Evolutionary conservation across 495 filamentous ascomycete species (phyloP).

Genomic region (Lophiostoma macrostomum): DNA sequence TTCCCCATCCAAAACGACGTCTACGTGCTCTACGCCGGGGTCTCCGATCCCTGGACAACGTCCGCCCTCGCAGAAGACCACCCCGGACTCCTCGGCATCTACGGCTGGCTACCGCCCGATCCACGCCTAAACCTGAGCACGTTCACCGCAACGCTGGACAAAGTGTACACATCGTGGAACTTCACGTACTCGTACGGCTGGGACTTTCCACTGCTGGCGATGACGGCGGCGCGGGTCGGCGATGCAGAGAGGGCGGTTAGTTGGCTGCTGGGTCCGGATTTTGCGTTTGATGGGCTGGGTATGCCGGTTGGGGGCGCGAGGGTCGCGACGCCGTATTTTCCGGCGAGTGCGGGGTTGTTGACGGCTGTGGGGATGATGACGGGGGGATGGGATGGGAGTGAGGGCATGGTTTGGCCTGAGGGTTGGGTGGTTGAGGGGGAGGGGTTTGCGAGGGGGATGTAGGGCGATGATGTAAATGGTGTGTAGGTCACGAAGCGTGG

Average conservation of each 20-base stretch:
- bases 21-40: constrained; percentile 51
- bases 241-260: constrained; percentile 47
- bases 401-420: constrained; percentile 45
- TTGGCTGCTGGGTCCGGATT: constrained; percentile 49
- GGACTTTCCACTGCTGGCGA: constrained; percentile 54
- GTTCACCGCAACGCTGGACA: constrained; percentile 45
- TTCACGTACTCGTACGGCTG: constrained; percentile 51
- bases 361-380: constrained; percentile 55
- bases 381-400: constrained; percentile 41
- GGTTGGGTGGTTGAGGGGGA: constrained; percentile 48
- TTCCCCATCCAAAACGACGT: constrained; percentile 47
- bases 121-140: constrained; percentile 41
- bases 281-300: constrained; percentile 52
- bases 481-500: too few relatives aligned
- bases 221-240: constrained; percentile 50
- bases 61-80: constrained; percentile 48
- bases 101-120: constrained; percentile 50
- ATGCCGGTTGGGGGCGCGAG: constrained; percentile 51
- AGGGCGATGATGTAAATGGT: too few relatives aligned
- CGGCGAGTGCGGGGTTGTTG: constrained; percentile 48
- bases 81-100: constrained; percentile 49
- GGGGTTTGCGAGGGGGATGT: constrained; percentile 39
- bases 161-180: constrained; percentile 48
- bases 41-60: constrained; percentile 50
- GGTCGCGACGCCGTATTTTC: constrained; percentile 58